These are phyloP conservation scores for Boletus tylopilopsis DNA, from an alignment of 768 basidiomycete genomes.

Conservation along the genomic window DNA sequence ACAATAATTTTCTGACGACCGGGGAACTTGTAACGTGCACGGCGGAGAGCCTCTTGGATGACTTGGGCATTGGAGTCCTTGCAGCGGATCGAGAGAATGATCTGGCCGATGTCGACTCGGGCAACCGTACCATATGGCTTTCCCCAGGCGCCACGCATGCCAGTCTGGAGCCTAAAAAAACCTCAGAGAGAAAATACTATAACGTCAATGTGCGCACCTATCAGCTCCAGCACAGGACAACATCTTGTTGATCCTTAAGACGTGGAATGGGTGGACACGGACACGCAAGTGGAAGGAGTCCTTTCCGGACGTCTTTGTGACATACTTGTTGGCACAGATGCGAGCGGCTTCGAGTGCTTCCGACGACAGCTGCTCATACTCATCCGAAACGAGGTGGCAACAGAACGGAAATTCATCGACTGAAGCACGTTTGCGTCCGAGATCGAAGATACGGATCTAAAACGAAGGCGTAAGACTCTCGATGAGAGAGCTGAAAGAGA, in stretches of 20 bases:
- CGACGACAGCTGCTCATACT: constrained; percentile 94
- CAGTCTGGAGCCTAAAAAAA: constrained; percentile 71
- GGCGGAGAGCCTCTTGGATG: constrained; percentile 95
- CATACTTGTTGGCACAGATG: constrained; percentile 99
- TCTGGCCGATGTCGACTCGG: constrained; percentile 95
- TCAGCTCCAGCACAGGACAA: constrained; percentile 99
- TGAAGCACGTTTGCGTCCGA: constrained; percentile 91
- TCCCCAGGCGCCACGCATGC: constrained; percentile 99
- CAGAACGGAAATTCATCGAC: constrained; percentile 99
- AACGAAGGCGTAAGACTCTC: neutral
- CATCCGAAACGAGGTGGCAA: constrained; percentile 93
- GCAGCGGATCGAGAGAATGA: constrained; percentile 88
- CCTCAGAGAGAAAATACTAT: rapidly evolving
- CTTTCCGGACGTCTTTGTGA: constrained; percentile 97
- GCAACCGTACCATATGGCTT: constrained; percentile 97
- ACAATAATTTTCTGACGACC: constrained; percentile 96
- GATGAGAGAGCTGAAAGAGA: neutral
- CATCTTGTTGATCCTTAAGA: constrained; percentile 99
- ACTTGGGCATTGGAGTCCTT: constrained; percentile 85
- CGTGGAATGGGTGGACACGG: constrained; percentile 97
- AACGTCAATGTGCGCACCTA: constrained; percentile 47
- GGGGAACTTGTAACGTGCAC: constrained; percentile 99
- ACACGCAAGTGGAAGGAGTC: constrained; percentile 99
- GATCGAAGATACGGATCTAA: constrained; percentile 94
- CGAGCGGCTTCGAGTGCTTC: constrained; percentile 98